Base-by-base conservation (phyloP, 2,329 filamentous ascomycete species). In the Ophiostoma angusticollis region DNA sequence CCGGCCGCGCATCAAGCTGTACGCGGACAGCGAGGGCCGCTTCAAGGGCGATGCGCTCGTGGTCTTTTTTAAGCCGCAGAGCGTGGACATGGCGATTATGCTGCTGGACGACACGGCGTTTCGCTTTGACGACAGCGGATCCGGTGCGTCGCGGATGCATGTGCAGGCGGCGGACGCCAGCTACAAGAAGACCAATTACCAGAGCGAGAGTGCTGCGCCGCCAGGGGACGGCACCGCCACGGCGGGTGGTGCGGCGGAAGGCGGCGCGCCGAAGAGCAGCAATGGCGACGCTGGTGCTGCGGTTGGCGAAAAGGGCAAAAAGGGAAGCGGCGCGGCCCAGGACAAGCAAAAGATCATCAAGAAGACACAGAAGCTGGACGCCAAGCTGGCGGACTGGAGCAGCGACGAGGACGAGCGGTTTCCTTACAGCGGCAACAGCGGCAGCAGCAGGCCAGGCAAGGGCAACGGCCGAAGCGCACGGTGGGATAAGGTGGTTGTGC, bases 21-120 rank as follows among this genome's bases (percentile, higher is more conserved):
- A 98, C 61, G 75, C 68, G 16, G 79, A 95, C 55, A 75, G 81
- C 1, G 62, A 78, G 1, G 91, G 86, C 16, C 73, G 76, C 13
- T 93, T 94, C 68, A 96, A 95, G 56, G 91, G 91, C 44, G 87
- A 96, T 55, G 87, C 84, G 3, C 69, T 98, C 23, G 68, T 98
- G 39, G 84, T 96, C 25, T 98, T 93, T 62, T 95, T 94, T 70
- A 84, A 91, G 50, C 82, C 86, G 0, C 86, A 93, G 54, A 93
- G 84, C n/a, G 89, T 98, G 42, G 67, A 81, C 30, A 80, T 86
- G 63, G 84, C 84, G 31, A 82, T 89, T 47, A 76, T 79, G 63
- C 68, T 91, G 51, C 68, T 85, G 11, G 84, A 93, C 57, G 84
- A 86, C 52, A 81, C 80, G 5, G 77, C 86, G 49, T 91, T 96